Evolutionary conservation across 2,329 filamentous ascomycete genomes (phyloP), one percentile per base, ranked within the genome.

Genomic region (Polytolypa hystricis): DNA sequence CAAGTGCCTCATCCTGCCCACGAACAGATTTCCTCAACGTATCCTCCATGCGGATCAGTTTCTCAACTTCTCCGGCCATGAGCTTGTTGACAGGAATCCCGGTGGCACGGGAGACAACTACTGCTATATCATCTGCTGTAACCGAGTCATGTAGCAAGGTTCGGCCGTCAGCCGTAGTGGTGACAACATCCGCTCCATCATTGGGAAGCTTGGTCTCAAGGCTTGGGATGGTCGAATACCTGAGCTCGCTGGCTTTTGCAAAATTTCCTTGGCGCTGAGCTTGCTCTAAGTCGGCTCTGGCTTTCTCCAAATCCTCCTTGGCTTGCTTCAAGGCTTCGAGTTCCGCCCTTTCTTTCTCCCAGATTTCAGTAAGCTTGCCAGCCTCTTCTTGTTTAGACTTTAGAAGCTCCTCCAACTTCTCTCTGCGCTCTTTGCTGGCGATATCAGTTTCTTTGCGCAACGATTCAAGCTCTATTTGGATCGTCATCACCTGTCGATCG

Each of bases 391-490:
- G 81, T 49, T 84, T 81, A 33, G 69, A 66, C 51, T 83, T 82
- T 14, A 96, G 61, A 5, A 81, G 80, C 36, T 73, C 67, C 55
- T 96, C 81, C 1, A 96, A 72, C 52, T 89, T 89, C 50, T 93
- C 83, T 15, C 86, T 73, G 12, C 91, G 77, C 59, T 96, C 91
- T 47, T 79, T 79, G 54, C 86, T 94, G 12, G 83, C 79, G 33
- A 94, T 71, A 48, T 98, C 91, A 8, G 79, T 93, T 58, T 98
- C 91, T 52, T 96, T 96, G 34, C 89, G 76, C 28, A 98, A 64
- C 42, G 86, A 95, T 56, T 96, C 91, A 1, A 96, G 70, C 57
- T 98, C 89, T 44, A 98, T 96, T 54, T 95, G 89, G 10, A 96
- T 85, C 0, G 89, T 96, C 76, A 95, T 93, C 42, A 96, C 94